Base-by-base conservation (phyloP, 495 filamentous ascomycete species). In the Podospora sp. region DNA sequence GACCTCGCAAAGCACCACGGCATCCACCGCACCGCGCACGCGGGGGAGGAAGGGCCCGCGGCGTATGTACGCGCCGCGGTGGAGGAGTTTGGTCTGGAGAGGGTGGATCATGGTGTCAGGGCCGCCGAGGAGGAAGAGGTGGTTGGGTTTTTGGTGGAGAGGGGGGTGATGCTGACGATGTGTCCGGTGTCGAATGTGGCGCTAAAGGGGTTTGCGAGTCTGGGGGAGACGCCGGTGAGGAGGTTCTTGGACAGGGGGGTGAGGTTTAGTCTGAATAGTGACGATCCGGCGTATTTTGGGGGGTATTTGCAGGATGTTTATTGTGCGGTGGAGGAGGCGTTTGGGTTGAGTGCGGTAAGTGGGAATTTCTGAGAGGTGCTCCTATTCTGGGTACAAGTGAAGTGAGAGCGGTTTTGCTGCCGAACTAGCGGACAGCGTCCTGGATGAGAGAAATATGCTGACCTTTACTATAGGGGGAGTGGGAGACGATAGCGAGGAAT, bases 231-330 rank as follows among this genome's bases (percentile, higher is more conserved):
- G 12, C 91, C 91, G 0, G 82, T 93, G 36, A 79, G 89, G 25
- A 79, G 69, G 56, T 90, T 92, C 69, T 69, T 93, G 56, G 86
- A 89, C 72, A 80, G 79, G 2, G 89, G 88, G 0, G 87, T 91
- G 33, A 83, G 78, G 72, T 91, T 91, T 68, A 88, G 86, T 11
- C 85, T 91, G 64, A 91, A 91, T 68, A 89, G 88, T 72, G 89
- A 94, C 73, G 91, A 93, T 73, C 91, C 91, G 56, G 90, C 89
- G 11, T 94, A 93, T 75, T 93, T 93, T 81, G 90, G 90, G 6
- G 89, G 87, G 0, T 92, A 91, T 75, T 87, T 92, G 62, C 77
- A 90, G 65, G 88, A 91, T 72, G 92, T 92, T 68, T 92, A 91
- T 73, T 91, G 87, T 68, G 88, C 87, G 4, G 88, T 92, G 14